Percentiles rank a stretch among this genome's conserved stretches.
phyloP scores from a whole-genome alignment of 345 rosid genomes.

The Stellera chamaejasme region DNA sequence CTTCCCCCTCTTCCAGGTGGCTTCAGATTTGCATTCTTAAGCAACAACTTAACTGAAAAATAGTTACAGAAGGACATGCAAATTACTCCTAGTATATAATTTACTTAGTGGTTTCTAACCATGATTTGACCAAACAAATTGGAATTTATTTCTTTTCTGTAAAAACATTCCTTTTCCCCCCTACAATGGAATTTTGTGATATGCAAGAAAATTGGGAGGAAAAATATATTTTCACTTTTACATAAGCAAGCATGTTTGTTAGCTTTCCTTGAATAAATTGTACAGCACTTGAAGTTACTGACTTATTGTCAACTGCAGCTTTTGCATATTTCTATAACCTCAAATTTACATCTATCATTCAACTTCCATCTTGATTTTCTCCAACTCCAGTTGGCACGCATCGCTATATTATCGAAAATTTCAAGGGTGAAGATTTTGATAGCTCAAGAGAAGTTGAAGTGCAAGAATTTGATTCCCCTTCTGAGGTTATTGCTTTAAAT shows the following conservation, averaged over 20 bases:
- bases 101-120: not conserved
- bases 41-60: not conserved
- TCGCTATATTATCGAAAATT: conserved; percentile 58
- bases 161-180: no score
- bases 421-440: conserved; percentile 34
- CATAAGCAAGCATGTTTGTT: no score
- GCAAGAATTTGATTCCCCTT: conserved; percentile 69
- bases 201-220: not conserved
- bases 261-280: not conserved
- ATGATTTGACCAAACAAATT: not conserved
- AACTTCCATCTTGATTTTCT: not conserved
- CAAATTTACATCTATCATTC: conserved; percentile 5
- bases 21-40: not conserved
- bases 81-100: no score
- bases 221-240: not conserved
- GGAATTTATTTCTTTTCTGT: not conserved
- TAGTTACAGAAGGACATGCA: no score
- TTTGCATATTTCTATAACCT: not conserved
- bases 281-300: not conserved
- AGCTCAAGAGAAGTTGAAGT: conserved; percentile 48
- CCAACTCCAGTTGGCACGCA: conserved; percentile 67
- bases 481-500: conserved; percentile 48
- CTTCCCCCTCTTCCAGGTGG: conserved; percentile 95
- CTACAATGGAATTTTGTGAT: not conserved
- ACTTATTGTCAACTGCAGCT: not conserved